A percentile compares a stretch with the other conserved stretches of the same genome.
Conservation (phyloP, 2,329 filamentous ascomycete species). For the Coniochaeta sp. region DNA sequence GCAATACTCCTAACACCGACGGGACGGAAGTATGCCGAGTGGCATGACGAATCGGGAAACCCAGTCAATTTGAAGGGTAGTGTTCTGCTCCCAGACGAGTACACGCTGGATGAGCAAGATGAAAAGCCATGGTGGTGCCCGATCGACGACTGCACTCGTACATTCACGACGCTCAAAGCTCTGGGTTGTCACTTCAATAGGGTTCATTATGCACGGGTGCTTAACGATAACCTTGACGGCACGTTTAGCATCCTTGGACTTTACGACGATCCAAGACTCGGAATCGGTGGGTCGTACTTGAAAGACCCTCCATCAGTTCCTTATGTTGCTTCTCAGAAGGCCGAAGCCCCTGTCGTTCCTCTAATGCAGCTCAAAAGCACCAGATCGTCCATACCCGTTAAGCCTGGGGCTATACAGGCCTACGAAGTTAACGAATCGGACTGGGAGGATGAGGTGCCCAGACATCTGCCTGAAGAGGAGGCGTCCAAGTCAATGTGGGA, state of each 20-base stretch:
- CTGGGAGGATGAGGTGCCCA: not conserved
- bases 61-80: not conserved
- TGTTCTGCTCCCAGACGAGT: not conserved
- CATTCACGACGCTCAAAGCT: no score
- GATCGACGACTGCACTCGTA: not conserved
- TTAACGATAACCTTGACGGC: not conserved
- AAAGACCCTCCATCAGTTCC: not conserved
- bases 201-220: not conserved
- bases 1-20: no score
- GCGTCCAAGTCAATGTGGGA: constrained; percentile 15
- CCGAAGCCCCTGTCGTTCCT: not conserved
- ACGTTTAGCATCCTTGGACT: not conserved
- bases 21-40: no score
- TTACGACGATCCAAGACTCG: not conserved
- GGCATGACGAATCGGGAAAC: not conserved
- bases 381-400: no score
- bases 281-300: not conserved
- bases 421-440: not conserved
- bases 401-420: no score
- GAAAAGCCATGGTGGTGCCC: not conserved
- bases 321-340: not conserved
- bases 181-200: not conserved
- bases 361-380: not conserved
- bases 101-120: not conserved
- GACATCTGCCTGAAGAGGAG: not conserved